These are phyloP conservation scores for Houttuynia cordata DNA, from an alignment of 164 flowering plant species.

Conservation along the genomic window DNA sequence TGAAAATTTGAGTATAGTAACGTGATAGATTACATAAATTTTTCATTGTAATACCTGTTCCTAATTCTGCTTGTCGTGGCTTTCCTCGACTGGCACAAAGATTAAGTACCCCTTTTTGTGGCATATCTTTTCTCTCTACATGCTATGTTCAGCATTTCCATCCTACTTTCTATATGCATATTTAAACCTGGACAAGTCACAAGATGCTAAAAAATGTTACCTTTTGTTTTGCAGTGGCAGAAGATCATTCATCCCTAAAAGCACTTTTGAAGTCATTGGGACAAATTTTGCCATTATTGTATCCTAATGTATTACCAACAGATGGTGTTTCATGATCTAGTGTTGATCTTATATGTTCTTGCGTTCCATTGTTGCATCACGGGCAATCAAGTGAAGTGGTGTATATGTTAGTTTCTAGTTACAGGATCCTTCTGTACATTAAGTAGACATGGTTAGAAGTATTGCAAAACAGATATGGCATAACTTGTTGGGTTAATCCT, in stretches of 20 bases:
- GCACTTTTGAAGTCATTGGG: slow-evolving; percentile 45
- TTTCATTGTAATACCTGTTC: not conserved
- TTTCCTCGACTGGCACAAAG: not conserved
- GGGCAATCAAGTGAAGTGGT: too few relatives aligned
- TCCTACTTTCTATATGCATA: too few relatives aligned
- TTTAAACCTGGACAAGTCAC: not conserved
- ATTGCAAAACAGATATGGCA: too few relatives aligned
- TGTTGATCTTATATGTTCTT: too few relatives aligned
- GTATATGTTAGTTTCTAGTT: too few relatives aligned
- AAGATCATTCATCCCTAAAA: slow-evolving; percentile 42
- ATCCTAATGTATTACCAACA: slow-evolving; percentile 55
- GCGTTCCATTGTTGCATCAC: too few relatives aligned
- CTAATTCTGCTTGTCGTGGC: not conserved
- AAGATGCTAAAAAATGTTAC: not conserved
- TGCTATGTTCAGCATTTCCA: too few relatives aligned
- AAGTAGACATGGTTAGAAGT: too few relatives aligned
- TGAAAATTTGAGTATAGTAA: not conserved
- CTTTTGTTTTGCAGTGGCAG: slow-evolving; percentile 34
- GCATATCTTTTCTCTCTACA: not conserved
- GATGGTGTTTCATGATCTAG: too few relatives aligned
- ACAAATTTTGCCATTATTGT: slow-evolving; percentile 51
- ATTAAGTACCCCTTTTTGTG: not conserved
- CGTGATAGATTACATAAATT: too few relatives aligned
- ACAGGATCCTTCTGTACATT: too few relatives aligned
- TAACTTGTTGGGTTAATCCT: too few relatives aligned